Conservation (phyloP, 441 rosid genomes). For the Euphorbia corollata region DNA sequence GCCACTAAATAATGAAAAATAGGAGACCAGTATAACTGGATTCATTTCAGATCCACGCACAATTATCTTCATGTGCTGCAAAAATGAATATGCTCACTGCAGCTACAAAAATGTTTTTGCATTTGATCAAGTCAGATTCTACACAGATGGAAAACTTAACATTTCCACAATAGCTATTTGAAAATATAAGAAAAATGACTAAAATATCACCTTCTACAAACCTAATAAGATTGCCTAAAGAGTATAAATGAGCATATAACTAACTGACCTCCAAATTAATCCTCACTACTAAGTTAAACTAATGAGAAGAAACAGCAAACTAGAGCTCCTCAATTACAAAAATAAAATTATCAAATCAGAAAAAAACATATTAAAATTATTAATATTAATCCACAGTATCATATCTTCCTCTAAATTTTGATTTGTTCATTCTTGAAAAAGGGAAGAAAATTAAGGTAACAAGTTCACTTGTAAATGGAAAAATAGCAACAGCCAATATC, state of each 20-base stretch:
- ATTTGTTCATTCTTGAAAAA: not conserved
- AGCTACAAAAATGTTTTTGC: conserved; percentile 5
- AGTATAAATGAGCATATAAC: too few relatives aligned
- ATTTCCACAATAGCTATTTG: not conserved
- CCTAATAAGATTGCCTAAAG: too few relatives aligned
- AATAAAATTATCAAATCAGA: not conserved
- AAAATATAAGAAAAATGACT: not conserved
- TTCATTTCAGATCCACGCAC: conserved; percentile 31
- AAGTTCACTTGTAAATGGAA: not conserved
- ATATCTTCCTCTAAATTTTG: not conserved
- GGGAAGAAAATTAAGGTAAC: not conserved
- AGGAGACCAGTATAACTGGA: conserved; percentile 24
- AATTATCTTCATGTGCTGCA: conserved; percentile 6
- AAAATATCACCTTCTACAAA: too few relatives aligned
- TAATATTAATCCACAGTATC: too few relatives aligned
- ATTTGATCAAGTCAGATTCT: conserved; percentile 17
- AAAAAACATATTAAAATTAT: not conserved
- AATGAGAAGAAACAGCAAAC: not conserved
- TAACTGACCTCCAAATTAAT: not conserved
- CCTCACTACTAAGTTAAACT: not conserved
- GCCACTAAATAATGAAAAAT: conserved; percentile 29
- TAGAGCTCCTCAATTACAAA: not conserved
- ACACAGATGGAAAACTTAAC: conserved; percentile 9
- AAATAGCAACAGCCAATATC: conserved; percentile 18
- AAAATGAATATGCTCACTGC: conserved; percentile 17